phyloP scores from a whole-genome alignment of 768 basidiomycete species.

The Panellus pusillus region DNA sequence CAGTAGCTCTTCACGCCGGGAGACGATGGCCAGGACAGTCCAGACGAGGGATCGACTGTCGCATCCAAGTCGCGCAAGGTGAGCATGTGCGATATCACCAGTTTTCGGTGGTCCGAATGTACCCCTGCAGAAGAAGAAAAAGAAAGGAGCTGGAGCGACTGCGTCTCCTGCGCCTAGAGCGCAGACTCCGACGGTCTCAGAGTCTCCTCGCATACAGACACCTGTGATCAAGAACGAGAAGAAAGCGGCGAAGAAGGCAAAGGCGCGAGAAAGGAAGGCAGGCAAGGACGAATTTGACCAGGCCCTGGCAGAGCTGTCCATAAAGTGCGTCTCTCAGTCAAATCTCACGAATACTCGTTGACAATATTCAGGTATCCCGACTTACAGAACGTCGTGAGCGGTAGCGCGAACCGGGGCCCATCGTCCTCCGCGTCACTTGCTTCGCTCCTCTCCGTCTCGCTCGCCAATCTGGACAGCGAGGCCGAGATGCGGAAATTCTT shows the following conservation, averaged over 20 bases:
- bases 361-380: slow-evolving; percentile 47
- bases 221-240: slow-evolving; percentile 42
- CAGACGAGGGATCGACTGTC: slow-evolving; percentile 31
- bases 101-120: neutral
- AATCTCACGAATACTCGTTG: neutral
- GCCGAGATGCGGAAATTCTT: slow-evolving; percentile 94
- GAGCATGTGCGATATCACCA: neutral
- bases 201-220: slow-evolving; percentile 9
- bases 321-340: slow-evolving; percentile 50
- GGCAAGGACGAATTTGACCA: slow-evolving; percentile 79
- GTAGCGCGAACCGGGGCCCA: slow-evolving; percentile 21
- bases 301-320: slow-evolving; percentile 80
- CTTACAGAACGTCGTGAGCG: slow-evolving; percentile 39
- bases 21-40: slow-evolving; percentile 27
- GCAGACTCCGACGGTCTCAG: slow-evolving; percentile 2
- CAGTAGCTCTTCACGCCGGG: slow-evolving; percentile 44
- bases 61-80: slow-evolving; percentile 41
- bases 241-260: slow-evolving; percentile 63
- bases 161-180: slow-evolving; percentile 1
- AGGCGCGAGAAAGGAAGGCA: slow-evolving; percentile 64
- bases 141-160: slow-evolving; percentile 30
- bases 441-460: slow-evolving; percentile 74
- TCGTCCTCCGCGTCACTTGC: slow-evolving; percentile 36
- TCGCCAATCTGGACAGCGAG: slow-evolving; percentile 81
- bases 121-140: slow-evolving; percentile 41